These are phyloP conservation scores for Beauveria rudraprayagi DNA, from an alignment of 2,329 filamentous ascomycete species.

Conservation along the genomic window DNA sequence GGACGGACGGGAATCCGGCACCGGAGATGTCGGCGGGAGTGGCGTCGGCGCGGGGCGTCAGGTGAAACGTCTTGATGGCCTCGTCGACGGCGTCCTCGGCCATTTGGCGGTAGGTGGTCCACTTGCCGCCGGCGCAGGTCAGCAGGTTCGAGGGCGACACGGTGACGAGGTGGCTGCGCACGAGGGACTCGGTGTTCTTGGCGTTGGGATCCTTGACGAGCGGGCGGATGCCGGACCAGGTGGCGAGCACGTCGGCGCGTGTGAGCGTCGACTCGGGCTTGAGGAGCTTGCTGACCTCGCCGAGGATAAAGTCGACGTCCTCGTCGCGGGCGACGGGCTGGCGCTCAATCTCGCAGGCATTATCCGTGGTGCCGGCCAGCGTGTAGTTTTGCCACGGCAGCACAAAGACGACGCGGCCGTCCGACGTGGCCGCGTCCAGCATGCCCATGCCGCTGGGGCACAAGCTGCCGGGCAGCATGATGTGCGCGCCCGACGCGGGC, in stretches of 20 bases:
- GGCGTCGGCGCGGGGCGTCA: constrained; percentile 42
- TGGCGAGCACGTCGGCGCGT: constrained; percentile 67
- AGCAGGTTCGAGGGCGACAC: constrained; percentile 67
- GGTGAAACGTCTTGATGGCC: constrained; percentile 58
- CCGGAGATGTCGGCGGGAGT: constrained; percentile 58
- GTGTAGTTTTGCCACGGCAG: constrained; percentile 82
- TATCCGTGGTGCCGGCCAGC: constrained; percentile 76
- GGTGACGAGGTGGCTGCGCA: constrained; percentile 73
- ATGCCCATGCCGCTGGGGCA: constrained; percentile 75
- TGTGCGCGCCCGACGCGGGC: constrained; percentile 73
- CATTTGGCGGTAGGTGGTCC: constrained; percentile 87
- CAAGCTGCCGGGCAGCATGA: constrained; percentile 72
- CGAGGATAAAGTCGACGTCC: constrained; percentile 76
- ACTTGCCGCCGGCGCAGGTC: constrained; percentile 77
- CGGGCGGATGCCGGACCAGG: constrained; percentile 74
- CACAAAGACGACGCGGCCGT: constrained; percentile 84
- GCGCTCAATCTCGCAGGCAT: constrained; percentile 57
- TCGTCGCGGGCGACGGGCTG: constrained; percentile 67
- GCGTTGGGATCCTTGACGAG: constrained; percentile 75
- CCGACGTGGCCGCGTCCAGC: constrained; percentile 72
- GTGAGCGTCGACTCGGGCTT: constrained; percentile 68
- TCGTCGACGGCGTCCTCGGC: constrained; percentile 78
- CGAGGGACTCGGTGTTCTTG: constrained; percentile 73
- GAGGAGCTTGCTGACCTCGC: constrained; percentile 68
- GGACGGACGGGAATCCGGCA: constrained; percentile 26